Percentiles rank a stretch among this genome's conserved stretches.
These are phyloP conservation scores for Mangifera indica DNA, from an alignment of 345 rosid species.

Conservation along the genomic window DNA sequence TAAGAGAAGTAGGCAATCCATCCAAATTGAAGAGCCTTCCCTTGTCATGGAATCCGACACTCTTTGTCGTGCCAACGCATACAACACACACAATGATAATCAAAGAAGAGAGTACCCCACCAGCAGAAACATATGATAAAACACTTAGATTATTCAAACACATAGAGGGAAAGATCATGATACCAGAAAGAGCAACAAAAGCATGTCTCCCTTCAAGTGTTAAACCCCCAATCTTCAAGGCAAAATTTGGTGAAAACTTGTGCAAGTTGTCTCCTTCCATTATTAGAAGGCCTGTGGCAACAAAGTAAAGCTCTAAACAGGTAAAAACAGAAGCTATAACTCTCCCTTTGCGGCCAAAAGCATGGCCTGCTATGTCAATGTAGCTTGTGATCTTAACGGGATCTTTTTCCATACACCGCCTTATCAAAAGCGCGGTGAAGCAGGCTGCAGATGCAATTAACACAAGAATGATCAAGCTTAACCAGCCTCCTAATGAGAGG, in stretches of 20 bases:
- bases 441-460: constrained; percentile 36
- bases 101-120: constrained; percentile 42
- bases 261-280: constrained; percentile 50
- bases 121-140: constrained; percentile 49
- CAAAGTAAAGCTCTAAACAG: constrained; percentile 45
- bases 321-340: constrained; percentile 38
- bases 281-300: constrained; percentile 44
- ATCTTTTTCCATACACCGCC: constrained; percentile 38
- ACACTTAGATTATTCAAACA: constrained; percentile 37
- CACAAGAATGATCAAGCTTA: constrained; percentile 38
- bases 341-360: constrained; percentile 44
- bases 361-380: constrained; percentile 37
- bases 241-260: constrained; percentile 37
- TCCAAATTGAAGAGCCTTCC: constrained; percentile 32
- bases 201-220: constrained; percentile 30
- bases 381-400: constrained; percentile 28
- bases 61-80: constrained; percentile 32
- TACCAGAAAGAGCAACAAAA: constrained; percentile 31
- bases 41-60: constrained; percentile 35
- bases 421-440: constrained; percentile 38
- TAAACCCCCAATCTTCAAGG: constrained; percentile 26
- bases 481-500: constrained; percentile 50
- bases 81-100: constrained; percentile 40
- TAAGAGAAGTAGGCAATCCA: constrained; percentile 44
- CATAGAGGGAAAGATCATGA: constrained; percentile 41